A percentile compares a stretch with the other conserved stretches of the same genome.
These are phyloP conservation scores for Adansonia digitata DNA, from an alignment of 345 rosid genomes.

Conservation along the genomic window DNA sequence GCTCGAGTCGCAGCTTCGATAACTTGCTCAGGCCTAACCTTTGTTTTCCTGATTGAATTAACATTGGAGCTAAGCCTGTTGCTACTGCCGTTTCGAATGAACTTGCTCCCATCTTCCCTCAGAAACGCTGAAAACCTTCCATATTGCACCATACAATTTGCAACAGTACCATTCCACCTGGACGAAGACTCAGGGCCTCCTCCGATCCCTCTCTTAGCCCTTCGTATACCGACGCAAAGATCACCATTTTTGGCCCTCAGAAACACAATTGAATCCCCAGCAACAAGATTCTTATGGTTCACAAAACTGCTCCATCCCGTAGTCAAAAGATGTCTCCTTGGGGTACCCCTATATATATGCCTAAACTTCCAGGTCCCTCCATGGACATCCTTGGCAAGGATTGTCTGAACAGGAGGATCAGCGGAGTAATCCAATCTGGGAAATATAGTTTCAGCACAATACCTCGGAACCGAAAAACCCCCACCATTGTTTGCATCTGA, in stretches of 20 bases:
- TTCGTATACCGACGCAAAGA: slow-evolving; percentile 60
- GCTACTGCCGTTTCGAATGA: slow-evolving; percentile 33
- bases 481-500: too few relatives aligned
- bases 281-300: too few relatives aligned
- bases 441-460: too few relatives aligned
- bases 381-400: slow-evolving; percentile 66
- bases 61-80: slow-evolving; percentile 23
- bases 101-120: slow-evolving; percentile 46
- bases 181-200: slow-evolving; percentile 43
- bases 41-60: slow-evolving; percentile 31
- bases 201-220: slow-evolving; percentile 56
- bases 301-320: too few relatives aligned
- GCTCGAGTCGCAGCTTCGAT: slow-evolving; percentile 54
- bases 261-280: slow-evolving; percentile 73
- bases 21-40: slow-evolving; percentile 46
- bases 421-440: slow-evolving; percentile 52
- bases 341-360: slow-evolving; percentile 77
- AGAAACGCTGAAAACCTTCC: slow-evolving; percentile 48
- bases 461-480: too few relatives aligned
- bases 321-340: slow-evolving; percentile 67
- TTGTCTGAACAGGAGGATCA: slow-evolving; percentile 79
- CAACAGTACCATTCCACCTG: slow-evolving; percentile 47
- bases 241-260: too few relatives aligned
- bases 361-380: slow-evolving; percentile 65
- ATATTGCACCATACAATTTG: slow-evolving; percentile 33